Base-by-base conservation (phyloP, 164 flowering plant species). In the Sedum album region DNA sequence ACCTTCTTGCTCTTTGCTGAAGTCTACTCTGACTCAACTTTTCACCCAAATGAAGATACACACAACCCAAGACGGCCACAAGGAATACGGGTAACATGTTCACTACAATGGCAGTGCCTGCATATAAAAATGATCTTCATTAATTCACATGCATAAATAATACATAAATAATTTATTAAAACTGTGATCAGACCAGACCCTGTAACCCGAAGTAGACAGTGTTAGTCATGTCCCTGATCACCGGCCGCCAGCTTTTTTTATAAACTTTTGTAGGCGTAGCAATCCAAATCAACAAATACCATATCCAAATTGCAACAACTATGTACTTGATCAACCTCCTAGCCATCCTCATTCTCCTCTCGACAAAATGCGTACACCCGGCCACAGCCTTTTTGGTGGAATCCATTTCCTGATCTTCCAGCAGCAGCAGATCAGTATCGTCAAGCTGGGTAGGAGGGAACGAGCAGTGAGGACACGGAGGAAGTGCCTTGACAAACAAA, bases 11-110 rank as follows among this genome's bases (percentile, higher is more conserved):
- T 28, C 46, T 26, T n/a, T 55, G 28, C 13, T 53, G 60, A 23
- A 53, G 60, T 21, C 60, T 53, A 53, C 15, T 53, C 60, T 51
- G 65, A n/a, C 61, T 60, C 60, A 25, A 9, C 65, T 79, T 82
- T 46, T 77, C 79, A 13, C 79, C 79, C 65, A 89, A 48, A 79
- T 91, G 93, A 44, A 84, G 87, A 75, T 85, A 85, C 0, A 89
- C 36, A 75, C 85, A 85, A 6, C 90, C 85, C 82, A 85, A 39
- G 20, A 46, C 74, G 26, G 91, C 85, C 23, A 84, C 65, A 31
- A 84, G 76, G 4, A 89, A 69, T 4, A 86, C 30, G 0, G 97
- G 97, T 35, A 35, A 3, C 30, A 82, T 77, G 80, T 41, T 82
- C 14, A 84, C 18, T 76, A 89, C 60, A 2, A 82, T 41, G 21